A percentile compares a stretch with the other conserved stretches of the same genome.
Conservation (phyloP, 164 flowering plant species). For the Buxus sempervirens region DNA sequence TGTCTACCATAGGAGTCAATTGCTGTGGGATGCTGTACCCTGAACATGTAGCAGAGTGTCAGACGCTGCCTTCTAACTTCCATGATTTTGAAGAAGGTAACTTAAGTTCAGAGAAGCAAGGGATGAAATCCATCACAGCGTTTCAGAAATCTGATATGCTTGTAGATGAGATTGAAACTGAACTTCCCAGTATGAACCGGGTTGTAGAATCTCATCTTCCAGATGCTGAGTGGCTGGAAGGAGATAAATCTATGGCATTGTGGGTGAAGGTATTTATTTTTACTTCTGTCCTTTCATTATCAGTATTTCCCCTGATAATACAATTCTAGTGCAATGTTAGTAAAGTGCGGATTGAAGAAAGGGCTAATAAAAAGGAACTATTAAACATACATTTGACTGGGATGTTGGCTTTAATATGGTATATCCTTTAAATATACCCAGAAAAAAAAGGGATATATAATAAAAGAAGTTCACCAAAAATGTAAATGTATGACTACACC, state of each 20-base stretch:
- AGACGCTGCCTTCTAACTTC: constrained; percentile 27
- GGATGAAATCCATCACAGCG: constrained; percentile 23
- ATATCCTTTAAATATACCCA: no score
- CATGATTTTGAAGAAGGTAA: constrained; percentile 40
- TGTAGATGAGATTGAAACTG: constrained; percentile 42
- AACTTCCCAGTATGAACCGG: constrained; percentile 25
- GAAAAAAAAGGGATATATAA: no score
- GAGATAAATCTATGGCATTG: constrained; percentile 63
- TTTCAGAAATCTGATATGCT: constrained; percentile 28
- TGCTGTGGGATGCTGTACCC: constrained; percentile 26
- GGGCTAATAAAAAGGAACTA: no score
- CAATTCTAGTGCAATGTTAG: background rate
- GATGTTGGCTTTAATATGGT: no score
- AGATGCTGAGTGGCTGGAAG: constrained; percentile 47
- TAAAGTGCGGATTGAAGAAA: no score
- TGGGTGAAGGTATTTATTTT: constrained; percentile 80
- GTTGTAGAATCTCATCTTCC: constrained; percentile 35
- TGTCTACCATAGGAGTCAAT: constrained; percentile 28
- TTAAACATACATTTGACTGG: no score
- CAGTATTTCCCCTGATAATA: background rate
- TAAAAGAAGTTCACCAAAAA: no score
- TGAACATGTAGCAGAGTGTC: constrained; percentile 33
- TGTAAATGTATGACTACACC: no score
- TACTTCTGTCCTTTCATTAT: constrained; percentile 3
- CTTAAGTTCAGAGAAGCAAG: constrained; percentile 22